A percentile compares a stretch with the other conserved stretches of the same genome.
These are phyloP conservation scores for Sungouiozyma intestinalis DNA, from an alignment of 805 yeast species.

Conservation along the genomic window DNA sequence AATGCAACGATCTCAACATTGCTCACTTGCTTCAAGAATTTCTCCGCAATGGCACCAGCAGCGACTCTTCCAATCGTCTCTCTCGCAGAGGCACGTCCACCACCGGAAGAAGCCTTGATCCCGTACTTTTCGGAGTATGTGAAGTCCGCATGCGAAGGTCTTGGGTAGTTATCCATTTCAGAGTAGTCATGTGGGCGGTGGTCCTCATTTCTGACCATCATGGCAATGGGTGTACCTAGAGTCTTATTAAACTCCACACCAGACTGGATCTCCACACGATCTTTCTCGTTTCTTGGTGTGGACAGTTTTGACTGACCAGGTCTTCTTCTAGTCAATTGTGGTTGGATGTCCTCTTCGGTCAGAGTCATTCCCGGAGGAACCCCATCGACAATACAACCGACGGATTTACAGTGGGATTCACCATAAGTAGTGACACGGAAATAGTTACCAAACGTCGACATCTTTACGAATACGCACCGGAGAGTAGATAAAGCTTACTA, in stretches of 20 bases:
- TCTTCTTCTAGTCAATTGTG: slow-evolving; percentile 92
- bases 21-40: slow-evolving; percentile 63
- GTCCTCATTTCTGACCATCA: slow-evolving; percentile 88
- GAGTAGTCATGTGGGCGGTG: slow-evolving; percentile 95
- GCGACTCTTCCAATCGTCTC: slow-evolving; percentile 99
- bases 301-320: slow-evolving; percentile 92
- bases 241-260: slow-evolving; percentile 90
- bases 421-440: slow-evolving; percentile 88
- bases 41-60: slow-evolving; percentile 97
- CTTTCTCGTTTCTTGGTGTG: slow-evolving; percentile 95
- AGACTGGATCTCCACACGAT: slow-evolving; percentile 81
- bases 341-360: slow-evolving; percentile 82
- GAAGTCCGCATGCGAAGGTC: slow-evolving; percentile 97
- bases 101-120: slow-evolving; percentile 88
- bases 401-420: slow-evolving; percentile 94
- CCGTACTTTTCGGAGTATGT: slow-evolving; percentile 89
- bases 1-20: slow-evolving; percentile 92
- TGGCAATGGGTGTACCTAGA: slow-evolving; percentile 90
- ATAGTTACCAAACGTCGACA: slow-evolving; percentile 65
- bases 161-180: slow-evolving; percentile 89
- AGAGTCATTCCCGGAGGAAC: slow-evolving; percentile 91
- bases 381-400: slow-evolving; percentile 97
- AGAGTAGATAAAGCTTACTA: no score
- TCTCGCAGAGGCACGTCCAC: slow-evolving; percentile 94
- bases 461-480: no score